These are phyloP conservation scores for Xylaria cubensis DNA, from an alignment of 495 filamentous ascomycete genomes.

Conservation along the genomic window DNA sequence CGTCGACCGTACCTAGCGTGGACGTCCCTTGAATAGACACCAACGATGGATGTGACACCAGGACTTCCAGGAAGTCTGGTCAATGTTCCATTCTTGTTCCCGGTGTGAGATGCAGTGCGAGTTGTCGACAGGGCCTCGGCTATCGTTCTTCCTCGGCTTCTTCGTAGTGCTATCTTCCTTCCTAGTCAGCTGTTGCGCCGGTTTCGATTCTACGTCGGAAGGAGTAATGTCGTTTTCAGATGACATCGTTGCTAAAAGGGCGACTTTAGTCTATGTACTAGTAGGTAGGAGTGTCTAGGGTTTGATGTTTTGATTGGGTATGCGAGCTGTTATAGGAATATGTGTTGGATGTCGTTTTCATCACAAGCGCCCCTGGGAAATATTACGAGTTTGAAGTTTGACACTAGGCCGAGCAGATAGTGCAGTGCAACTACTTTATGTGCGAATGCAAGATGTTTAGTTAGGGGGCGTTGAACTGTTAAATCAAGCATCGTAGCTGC, in stretches of 20 bases:
- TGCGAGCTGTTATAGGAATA: background rate
- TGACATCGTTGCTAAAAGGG: constrained; percentile 5
- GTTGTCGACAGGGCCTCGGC: background rate
- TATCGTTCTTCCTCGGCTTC: background rate
- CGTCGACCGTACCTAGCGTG: constrained; percentile 23
- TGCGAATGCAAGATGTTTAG: background rate
- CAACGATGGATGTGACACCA: background rate
- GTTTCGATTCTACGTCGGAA: background rate
- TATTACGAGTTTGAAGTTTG: background rate
- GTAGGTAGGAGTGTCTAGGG: background rate
- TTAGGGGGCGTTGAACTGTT: background rate
- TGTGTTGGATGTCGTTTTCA: background rate
- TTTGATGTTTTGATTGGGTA: background rate
- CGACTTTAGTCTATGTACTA: background rate
- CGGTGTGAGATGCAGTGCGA: constrained; percentile 4
- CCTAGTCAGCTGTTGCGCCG: background rate
- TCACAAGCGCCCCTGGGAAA: background rate
- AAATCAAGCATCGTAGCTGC: background rate
- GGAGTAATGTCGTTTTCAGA: background rate
- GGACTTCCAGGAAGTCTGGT: constrained; percentile 2
- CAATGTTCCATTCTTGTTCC: background rate
- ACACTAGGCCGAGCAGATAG: background rate
- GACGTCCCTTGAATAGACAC: constrained; percentile 17
- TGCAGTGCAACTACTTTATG: background rate
- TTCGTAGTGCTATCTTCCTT: background rate